Base-by-base conservation (phyloP, 2,329 filamentous ascomycete species). In the Xylariaceae sp. region DNA sequence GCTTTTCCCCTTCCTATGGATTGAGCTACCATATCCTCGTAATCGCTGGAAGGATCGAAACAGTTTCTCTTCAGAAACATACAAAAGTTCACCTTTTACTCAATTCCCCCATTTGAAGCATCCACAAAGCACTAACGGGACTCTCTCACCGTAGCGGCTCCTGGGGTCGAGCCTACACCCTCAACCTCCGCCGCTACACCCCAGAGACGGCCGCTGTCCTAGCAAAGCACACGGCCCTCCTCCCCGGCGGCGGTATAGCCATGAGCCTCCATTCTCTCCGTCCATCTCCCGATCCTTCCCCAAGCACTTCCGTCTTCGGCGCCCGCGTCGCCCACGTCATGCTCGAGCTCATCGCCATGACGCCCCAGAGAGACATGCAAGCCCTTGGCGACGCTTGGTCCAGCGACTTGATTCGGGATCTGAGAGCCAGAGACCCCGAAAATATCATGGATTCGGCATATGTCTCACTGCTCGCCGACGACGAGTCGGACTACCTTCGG, bases 271-370 rank as follows among this genome's bases (percentile, higher is more conserved):
- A 65, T 31, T 50, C 58, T 31, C 52, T 62, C 4, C 49, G 55
- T 2, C 48, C 55, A 4, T 38, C 15, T 9, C 40, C 39, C 42
- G 44, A 16, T 34, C 37, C 15, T 32, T 26, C 65, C 1, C 49
- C 56, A 1, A 50, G 48, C 22, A 48, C 52, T 2, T 57, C 62
- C 0, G 54, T 66, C 2, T 61, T 64, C 37, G 52, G 54, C 16
- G 42, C 53, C 8, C 47, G 61, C 19, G 44, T 52, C 2, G 54
- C 60, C 9, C 64, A 68, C 43, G 55, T 59, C 34, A 54, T 66
- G 47, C n/a, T 68, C 4, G 64, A 68, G 46, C 52, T 67, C 16
- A 29, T 68, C 1, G 48, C 59, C 1, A 51, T 26, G 6, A 26
- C 11, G 22, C 22, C 22, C 11, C 6, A 6, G 22, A 6, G 22